phyloP scores from a whole-genome alignment of 768 basidiomycete genomes.

The Tricholoma sp. region DNA sequence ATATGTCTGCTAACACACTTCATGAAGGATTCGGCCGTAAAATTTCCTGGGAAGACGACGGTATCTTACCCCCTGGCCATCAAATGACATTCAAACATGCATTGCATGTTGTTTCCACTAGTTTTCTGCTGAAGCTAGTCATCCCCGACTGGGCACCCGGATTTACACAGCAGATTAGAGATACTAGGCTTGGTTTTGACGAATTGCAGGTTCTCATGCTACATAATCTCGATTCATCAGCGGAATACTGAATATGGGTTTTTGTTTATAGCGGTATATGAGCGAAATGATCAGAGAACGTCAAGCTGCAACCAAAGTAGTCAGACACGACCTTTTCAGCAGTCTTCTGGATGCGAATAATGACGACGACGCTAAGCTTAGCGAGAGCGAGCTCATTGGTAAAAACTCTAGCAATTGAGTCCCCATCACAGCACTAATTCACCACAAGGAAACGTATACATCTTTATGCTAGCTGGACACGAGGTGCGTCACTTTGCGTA shows the following conservation, averaged over 20 bases:
- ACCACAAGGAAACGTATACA: conserved; percentile 38
- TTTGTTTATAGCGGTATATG: conserved; percentile 35
- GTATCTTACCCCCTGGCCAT: conserved; percentile 35
- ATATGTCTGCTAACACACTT: neutral
- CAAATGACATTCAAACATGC: conserved; percentile 44
- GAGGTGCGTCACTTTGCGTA: conserved; percentile 31
- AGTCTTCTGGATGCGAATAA: conserved; percentile 48
- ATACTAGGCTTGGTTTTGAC: conserved; percentile 30
- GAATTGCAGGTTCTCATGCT: conserved; percentile 34
- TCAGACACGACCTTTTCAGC: conserved; percentile 47
- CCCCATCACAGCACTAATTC: neutral
- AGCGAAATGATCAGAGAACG: conserved; percentile 49
- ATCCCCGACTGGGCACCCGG: conserved; percentile 36
- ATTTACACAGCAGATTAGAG: conserved; percentile 27
- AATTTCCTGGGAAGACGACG: conserved; percentile 43
- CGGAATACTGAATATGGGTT: neutral
- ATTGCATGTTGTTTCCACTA: conserved; percentile 35
- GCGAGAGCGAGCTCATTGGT: conserved; percentile 41
- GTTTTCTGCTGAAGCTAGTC: conserved; percentile 31
- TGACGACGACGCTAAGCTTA: conserved; percentile 28
- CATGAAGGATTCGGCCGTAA: conserved; percentile 44
- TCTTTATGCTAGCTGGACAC: conserved; percentile 57
- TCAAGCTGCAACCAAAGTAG: conserved; percentile 27
- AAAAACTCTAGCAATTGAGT: neutral
- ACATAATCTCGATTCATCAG: neutral